Evolutionary conservation across 768 basidiomycete genomes (phyloP), one percentile per base, ranked within the genome.

Genomic region (Pisolithus microcarpus): DNA sequence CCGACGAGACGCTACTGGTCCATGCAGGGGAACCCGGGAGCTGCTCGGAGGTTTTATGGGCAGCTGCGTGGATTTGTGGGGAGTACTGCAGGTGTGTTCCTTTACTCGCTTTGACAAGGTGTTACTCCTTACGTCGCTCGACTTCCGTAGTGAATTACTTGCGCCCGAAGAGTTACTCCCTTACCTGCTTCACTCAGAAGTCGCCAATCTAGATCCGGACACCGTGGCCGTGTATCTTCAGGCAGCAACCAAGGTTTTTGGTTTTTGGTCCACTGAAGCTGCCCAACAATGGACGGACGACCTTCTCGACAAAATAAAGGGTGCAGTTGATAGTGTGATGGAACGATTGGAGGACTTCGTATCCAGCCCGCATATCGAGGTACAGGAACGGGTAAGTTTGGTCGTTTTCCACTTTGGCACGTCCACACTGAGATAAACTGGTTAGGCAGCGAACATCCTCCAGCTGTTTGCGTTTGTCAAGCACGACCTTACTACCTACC

Each of bases 61-160:
- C 94, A 0, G 94, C 93, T 9, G 91, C 92, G 5, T 99, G 91
- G 89, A 88, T 97, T 57, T 92, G 90, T 55, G 95, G 94, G 18
- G 96, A 99, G 69, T 91, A 91, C 65, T 85, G 87, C 77, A 76
- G 82, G 94, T 93, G 58, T 64, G 85, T 72, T 47, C 21, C 28
- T 30, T 19, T 18, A 23, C 34, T 43, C 11, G 43, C 7, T 13
- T 26, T 19, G 1, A 49, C 21, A 5, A 13, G 28, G 31, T 10
- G 21, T 3, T 16, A 38, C 16, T 28, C 45, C 16, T 18, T 31
- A 16, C 30, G 19, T 23, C 4, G 21, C 31, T 59, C 18, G 58
- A 18, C 55, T 49, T 48, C 21, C 43, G 11, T 60, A 93, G 91
- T 42, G 85, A 91, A 56, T 73, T 93, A n/a, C 67, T 77, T 0